phyloP scores from a whole-genome alignment of 2,329 filamentous ascomycete species.

The Dothistroma pini region DNA sequence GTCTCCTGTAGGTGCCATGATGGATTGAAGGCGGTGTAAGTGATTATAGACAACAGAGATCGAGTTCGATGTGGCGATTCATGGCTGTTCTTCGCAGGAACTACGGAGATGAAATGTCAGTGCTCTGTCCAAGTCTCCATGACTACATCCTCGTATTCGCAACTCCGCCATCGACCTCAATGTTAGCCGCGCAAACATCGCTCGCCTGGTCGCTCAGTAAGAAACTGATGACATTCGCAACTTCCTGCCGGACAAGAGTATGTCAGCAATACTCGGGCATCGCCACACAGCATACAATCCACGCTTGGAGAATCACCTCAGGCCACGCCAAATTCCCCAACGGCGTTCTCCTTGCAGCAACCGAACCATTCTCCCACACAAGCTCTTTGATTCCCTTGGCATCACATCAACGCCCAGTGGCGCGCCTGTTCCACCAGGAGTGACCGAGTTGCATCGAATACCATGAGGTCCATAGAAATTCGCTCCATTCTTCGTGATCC shows the following conservation, averaged over 20 bases:
- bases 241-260: background rate
- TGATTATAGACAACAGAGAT: too few relatives aligned
- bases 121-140: background rate
- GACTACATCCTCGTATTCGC: background rate
- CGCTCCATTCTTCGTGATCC: constrained; percentile 24
- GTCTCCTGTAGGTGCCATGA: constrained; percentile 13
- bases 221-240: constrained; percentile 9
- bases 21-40: background rate
- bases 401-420: background rate
- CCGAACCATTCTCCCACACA: constrained; percentile 1
- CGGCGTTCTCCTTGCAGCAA: background rate
- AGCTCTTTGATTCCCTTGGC: background rate
- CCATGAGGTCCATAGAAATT: constrained; percentile 25
- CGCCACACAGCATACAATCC: background rate
- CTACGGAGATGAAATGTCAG: background rate
- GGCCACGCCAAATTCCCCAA: constrained; percentile 6
- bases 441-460: constrained; percentile 26
- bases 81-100: background rate
- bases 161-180: constrained; percentile 5
- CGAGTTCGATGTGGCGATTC: background rate
- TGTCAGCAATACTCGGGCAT: background rate
- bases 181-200: constrained; percentile 4
- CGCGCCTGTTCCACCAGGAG: constrained; percentile 18
- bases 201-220: constrained; percentile 5
- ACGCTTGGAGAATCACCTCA: background rate